Base-by-base conservation (phyloP, 2,329 filamentous ascomycete genomes). In the Colletotrichum sp. region DNA sequence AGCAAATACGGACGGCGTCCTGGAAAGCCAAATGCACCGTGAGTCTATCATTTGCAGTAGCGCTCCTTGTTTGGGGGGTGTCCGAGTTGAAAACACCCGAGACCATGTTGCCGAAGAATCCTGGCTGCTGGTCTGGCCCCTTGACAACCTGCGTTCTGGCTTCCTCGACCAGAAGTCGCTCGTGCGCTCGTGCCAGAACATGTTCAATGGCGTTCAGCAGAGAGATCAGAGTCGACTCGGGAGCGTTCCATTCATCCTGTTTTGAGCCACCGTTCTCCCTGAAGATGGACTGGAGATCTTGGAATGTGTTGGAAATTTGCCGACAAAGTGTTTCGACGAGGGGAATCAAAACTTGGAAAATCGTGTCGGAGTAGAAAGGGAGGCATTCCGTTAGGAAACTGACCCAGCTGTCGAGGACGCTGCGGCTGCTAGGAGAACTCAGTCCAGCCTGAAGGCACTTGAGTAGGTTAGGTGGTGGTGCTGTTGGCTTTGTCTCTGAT, bases 1-100 rank as follows among this genome's bases (percentile, higher is more conserved):
- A 98, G 84, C 96, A 98, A 66, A 98, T 95, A 28, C 95, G 92
- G 75, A 99, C 95, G 2, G 96, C 95, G 83, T 99, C 98, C 84
- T 99, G 96, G 82, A 99, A 98, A 13, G 96, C 98, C n/a, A 99
- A 89, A 59, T 98, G 89, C 24, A 99, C 96, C 0, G 97, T 99
- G 26, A 99, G 89, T 62, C 96, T 92, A 80, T 97, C 96, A 81
- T 99, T 99, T 10, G 96, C 96, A n/a, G 95, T 96, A 9, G 93
- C 92, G 75, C 93, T 95, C 65, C 96, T 93, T n/a, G 92, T 90
- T 76, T 96, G 94, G 3, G 91, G 92, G 1, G 91, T 89, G 75
- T 98, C 96, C 1, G 94, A 92, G 49, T 95, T 91, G 82, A 98
- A 98, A 0, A 98, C 95, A 2, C 95, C 95, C 1, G 96, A 97